Evolutionary conservation across 1,139 yeast species (phyloP), one percentile per base, ranked within the genome.

Genomic region (Suhomyces terraborum): DNA sequence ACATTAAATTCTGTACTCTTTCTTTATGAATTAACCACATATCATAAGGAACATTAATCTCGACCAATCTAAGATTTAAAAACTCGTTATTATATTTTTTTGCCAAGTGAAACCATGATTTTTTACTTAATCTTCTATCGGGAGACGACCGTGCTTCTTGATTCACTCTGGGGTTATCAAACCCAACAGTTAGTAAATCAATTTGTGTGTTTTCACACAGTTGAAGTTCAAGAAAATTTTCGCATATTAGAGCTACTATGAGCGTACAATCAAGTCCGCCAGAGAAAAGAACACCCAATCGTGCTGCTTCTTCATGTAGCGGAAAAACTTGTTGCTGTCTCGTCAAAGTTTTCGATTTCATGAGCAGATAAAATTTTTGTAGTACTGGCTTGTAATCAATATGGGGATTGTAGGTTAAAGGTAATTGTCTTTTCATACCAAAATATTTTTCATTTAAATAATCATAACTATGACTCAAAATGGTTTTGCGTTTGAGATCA

Each of bases 241-340:
- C 62, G 36, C 69, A 61, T n/a, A 69, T 48, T 14, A 71, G 41
- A 1, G 67, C 66, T 16, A 95, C 89, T 10, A 93, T 55, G 1
- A 93, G 65, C 0, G 97, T 84, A 58, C 98, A 93, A 55, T 93
- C 98, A 8, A 93, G 68, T 0, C 98, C 99, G 1, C 99, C 98
- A 30, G 97, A 88, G 57, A 88, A 93, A 25, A 93, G 64, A 0
- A 93, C 69, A 0, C 88, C 88, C 19, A 86, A 58, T 7, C 59
- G 53, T 3, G 77, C 60, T 19, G 56, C 66, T 2, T 60, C 61
- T 9, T 35, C 34, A 1, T 55, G 46, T 4, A 77, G 43, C 1
- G 93, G 91, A 43, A 74, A 73, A 7, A 88, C 84, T 0, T 85
- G 73, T 2, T 63, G 58, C 12, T 83, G 73, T 35, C 96, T 68